Percentiles rank a stretch among this genome's conserved stretches.
Conservation (phyloP, 2,329 filamentous ascomycete genomes). For the Aspergillus awamori region DNA sequence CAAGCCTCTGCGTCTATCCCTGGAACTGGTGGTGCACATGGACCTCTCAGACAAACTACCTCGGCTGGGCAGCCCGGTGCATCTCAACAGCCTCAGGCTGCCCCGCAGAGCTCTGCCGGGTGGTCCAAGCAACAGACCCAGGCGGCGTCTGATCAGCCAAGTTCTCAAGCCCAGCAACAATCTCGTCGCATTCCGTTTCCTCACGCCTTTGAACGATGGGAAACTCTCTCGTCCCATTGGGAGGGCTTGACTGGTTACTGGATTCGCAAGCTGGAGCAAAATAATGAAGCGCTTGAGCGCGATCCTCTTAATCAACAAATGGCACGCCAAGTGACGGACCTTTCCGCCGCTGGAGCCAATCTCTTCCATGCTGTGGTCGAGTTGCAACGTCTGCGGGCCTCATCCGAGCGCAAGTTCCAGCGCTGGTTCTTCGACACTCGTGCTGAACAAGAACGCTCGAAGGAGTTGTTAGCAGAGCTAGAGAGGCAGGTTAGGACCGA, state of each 20-base stretch:
- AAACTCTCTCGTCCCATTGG: constrained; percentile 95
- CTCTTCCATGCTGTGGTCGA: constrained; percentile 97
- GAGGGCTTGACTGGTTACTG: constrained; percentile 96
- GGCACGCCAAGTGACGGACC: constrained; percentile 89
- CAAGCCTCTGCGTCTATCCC: constrained; percentile 18
- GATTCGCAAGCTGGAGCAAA: constrained; percentile 90
- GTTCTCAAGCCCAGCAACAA: constrained; percentile 38
- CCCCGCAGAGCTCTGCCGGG: constrained; percentile 20
- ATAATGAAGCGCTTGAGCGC: constrained; percentile 78
- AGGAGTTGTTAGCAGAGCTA: constrained; percentile 80
- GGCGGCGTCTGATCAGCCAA: constrained; percentile 28
- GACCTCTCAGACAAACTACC: constrained; percentile 20
- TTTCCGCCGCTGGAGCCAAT: constrained; percentile 96
- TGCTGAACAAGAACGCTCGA: constrained; percentile 79
- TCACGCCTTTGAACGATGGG: constrained; percentile 97
- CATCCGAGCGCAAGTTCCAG: constrained; percentile 96
- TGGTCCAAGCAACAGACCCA: constrained; percentile 30
- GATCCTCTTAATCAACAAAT: constrained; percentile 86
- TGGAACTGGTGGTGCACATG: constrained; percentile 7
- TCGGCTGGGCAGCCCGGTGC: constrained; percentile 18
- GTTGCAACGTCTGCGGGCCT: constrained; percentile 87
- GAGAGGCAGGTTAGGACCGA: constrained; percentile 75
- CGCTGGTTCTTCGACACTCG: constrained; percentile 98
- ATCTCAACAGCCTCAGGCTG: constrained; percentile 23
- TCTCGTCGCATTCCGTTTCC: constrained; percentile 72